Evolutionary conservation across 805 yeast genomes (phyloP).

Genomic region (Hanseniaspora jakobsenii): DNA sequence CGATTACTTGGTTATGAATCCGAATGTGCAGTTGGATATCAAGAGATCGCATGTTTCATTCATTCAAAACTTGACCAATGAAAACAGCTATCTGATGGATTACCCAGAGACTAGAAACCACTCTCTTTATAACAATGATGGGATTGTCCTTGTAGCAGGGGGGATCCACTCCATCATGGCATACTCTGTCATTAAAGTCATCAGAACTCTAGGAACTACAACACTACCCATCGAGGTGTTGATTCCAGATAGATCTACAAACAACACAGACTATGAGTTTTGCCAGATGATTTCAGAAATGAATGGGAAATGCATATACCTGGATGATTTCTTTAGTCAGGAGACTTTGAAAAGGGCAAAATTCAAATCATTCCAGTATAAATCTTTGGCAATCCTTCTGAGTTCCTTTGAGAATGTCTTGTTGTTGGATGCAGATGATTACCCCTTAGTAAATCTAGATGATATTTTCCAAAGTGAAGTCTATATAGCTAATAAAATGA

Average conservation of each 20-base stretch:
- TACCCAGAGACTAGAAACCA: too few relatives aligned
- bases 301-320: constrained; percentile 54
- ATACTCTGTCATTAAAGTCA: constrained; percentile 47
- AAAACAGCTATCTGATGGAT: too few relatives aligned
- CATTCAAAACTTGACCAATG: too few relatives aligned
- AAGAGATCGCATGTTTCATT: too few relatives aligned
- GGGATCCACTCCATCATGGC: constrained; percentile 66
- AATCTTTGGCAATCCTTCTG: constrained; percentile 55
- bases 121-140: constrained; percentile 27
- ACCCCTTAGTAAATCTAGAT: constrained; percentile 57
- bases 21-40: too few relatives aligned
- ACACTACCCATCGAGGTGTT: constrained; percentile 64
- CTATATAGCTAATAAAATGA: constrained; percentile 38
- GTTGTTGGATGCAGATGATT: constrained; percentile 63
- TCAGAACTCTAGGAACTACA: constrained; percentile 50
- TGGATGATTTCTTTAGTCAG: constrained; percentile 43
- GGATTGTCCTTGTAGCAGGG: constrained; percentile 66
- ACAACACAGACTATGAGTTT: constrained; percentile 47
- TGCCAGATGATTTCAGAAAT: constrained; percentile 50
- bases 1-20: too few relatives aligned
- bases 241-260: constrained; percentile 45
- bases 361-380: constrained; percentile 57
- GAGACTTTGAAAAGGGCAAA: constrained; percentile 34
- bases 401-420: constrained; percentile 64
- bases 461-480: constrained; percentile 45